Base-by-base conservation (phyloP, 176 grass and related monocot species). In the Oryza officinalis region DNA sequence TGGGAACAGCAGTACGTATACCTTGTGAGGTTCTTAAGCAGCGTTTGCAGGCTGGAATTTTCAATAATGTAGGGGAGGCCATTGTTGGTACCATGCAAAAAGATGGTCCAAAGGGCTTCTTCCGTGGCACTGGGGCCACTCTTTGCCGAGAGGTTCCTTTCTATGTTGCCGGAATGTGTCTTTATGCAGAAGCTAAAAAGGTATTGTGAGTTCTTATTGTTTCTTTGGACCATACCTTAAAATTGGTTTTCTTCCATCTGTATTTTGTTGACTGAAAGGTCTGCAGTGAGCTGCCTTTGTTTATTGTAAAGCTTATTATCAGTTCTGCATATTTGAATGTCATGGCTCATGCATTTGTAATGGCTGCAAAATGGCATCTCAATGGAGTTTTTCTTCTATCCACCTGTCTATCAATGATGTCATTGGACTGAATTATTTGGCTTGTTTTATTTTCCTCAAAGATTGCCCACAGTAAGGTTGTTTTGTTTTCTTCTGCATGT, bases 151-250 rank as follows among this genome's bases (percentile, higher is more conserved):
- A 98, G 87, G 96, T 98, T 72, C 96, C 96, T 33, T 93, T 98
- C 73, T 98, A 98, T 92, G 96, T 98, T 76, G 96, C 93, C 23
- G 96, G 96, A 80, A 89, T 98, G 91, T 85, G 91, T 73, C 91
- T 98, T 64, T 98, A 98, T 77, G 89, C 89, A 31, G 96, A 98
- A 86, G 93, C 96, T 79, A 98, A 95, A 69, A 98, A 98, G 96
- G 96, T 97, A 76, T 15, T 49, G 22, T 50, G 7, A 18, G 17
- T 73, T n/a, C 25, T 65, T 13, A 10, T 79, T 81, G 27, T 78
- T 13, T 60, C 17, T 45, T 68, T 69, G 28, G 14, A 80, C 28
- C 4, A 27, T 12, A 47, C n/a, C 37, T 38, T 49, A n/a, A 38
- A 22, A 84, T 47, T 38, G 41, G 30, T 31, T 30, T 72, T 46